Evolutionary conservation across 2,329 filamentous ascomycete species (phyloP).

Genomic region (Septoria linicola): DNA sequence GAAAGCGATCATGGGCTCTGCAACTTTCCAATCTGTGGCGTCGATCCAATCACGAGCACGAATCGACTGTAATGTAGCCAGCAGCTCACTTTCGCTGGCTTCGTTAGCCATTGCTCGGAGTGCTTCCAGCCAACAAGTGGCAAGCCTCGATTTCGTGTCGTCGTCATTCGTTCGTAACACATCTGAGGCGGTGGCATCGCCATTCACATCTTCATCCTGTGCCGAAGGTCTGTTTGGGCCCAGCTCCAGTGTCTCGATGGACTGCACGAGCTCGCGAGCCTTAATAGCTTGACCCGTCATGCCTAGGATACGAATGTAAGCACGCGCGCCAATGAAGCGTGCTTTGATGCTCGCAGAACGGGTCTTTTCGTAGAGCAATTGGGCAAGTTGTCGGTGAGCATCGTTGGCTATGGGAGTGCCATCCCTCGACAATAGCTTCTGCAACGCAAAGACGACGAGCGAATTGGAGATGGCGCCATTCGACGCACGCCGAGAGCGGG

Average conservation of each 20-base stretch:
- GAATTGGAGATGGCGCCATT: too few relatives aligned
- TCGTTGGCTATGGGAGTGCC: neutral
- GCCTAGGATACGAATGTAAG: neutral
- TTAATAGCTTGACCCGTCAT: neutral
- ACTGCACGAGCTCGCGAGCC: neutral
- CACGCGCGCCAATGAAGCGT: neutral
- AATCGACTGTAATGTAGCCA: slow-evolving; percentile 56
- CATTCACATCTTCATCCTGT: too few relatives aligned
- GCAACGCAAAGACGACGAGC: too few relatives aligned
- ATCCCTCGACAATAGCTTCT: too few relatives aligned
- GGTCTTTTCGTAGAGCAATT: neutral
- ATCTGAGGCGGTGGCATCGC: too few relatives aligned
- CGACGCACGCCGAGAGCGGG: too few relatives aligned
- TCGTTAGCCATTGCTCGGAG: too few relatives aligned
- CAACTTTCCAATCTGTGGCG: neutral
- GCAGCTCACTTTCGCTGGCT: slow-evolving; percentile 55
- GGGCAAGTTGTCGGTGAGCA: neutral
- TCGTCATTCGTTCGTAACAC: too few relatives aligned
- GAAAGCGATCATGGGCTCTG: slow-evolving; percentile 47
- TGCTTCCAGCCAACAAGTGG: neutral
- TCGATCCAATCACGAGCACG: slow-evolving; percentile 35
- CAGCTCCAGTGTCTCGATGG: neutral
- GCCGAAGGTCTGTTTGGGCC: too few relatives aligned
- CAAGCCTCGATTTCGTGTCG: neutral
- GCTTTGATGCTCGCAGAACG: neutral